Base-by-base conservation (phyloP, 352 stramenopile species). In the Globisporangium camurandrum region DNA sequence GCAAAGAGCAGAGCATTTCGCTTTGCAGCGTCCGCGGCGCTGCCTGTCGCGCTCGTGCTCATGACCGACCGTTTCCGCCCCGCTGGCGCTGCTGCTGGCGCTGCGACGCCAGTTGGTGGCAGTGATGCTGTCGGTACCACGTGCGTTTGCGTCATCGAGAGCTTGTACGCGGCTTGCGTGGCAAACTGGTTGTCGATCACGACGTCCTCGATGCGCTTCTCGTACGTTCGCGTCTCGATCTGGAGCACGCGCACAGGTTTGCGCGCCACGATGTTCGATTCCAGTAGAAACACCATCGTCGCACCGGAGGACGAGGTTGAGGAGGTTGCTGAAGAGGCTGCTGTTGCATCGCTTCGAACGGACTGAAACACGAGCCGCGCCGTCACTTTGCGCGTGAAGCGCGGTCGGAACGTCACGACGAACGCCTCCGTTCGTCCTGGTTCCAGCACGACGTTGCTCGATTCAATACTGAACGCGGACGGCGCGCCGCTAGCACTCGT, bases 261-360 rank as follows among this genome's bases (percentile, higher is more conserved):
- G 2, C 86, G 60, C 1, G 74, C 69, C 1, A 84, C 64, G 27
- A 97, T 88, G 47, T 88, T 85, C 1, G 77, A 93, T 38, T 86
- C 79, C 1, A 97, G 64, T 0, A 89, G n/a, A 42, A 97, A 97
- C 8, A 96, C 87, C 76, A 97, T 95, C 2, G 86, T 93, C 10
- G 83, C 74, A 1, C 77, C 75, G 0, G 50, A 59, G 4, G 53
- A 47, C 16, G 31, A 51, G n/a, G n/a, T n/a, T n/a, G n/a, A n/a
- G n/a, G n/a, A n/a, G n/a, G n/a, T n/a, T n/a, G n/a, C n/a, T n/a
- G n/a, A n/a, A n/a, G n/a, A n/a, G 0, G 54, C 58, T 11, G 62
- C 52, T 4, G 56, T 58, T 0, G 58, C 53, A 3, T 62, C 53
- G 16, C 79, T 71, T 49, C 73, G 63, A 10, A 87, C 64, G 0